Conservation (phyloP, 2,329 filamentous ascomycete genomes). For the Diplocarpon mali region DNA sequence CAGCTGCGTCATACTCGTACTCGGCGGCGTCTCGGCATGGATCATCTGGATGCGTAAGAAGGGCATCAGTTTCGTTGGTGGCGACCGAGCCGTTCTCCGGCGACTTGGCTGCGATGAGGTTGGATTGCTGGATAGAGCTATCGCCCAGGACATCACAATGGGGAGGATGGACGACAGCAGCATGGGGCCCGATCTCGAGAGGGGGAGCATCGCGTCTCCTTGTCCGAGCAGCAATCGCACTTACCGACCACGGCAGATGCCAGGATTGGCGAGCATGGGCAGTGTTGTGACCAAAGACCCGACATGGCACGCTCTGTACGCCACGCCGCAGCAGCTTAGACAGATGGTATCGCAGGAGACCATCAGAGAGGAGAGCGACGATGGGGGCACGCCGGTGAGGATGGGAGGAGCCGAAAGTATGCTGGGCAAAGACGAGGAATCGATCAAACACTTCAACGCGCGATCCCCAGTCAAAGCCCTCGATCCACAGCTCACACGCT, state of each 20-base stretch:
- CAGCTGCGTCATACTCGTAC: neutral
- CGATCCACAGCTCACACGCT: neutral
- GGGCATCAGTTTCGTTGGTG: neutral
- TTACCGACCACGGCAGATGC: neutral
- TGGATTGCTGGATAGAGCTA: slow-evolving; percentile 2
- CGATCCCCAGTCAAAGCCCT: neutral
- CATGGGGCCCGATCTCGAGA: neutral
- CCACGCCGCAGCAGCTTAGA: neutral
- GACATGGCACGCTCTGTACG: slow-evolving; percentile 5
- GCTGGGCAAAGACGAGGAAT: neutral
- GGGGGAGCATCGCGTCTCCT: neutral
- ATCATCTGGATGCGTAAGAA: slow-evolving; percentile 1
- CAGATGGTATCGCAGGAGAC: neutral
- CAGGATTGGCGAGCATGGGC: neutral
- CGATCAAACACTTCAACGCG: neutral
- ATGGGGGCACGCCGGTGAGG: slow-evolving; percentile 1
- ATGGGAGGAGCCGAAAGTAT: neutral
- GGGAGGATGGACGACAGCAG: neutral
- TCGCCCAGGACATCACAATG: neutral
- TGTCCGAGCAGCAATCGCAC: neutral
- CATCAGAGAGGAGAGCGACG: neutral
- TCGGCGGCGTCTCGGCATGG: neutral
- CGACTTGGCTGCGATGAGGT: slow-evolving; percentile 4
- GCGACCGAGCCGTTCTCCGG: neutral
- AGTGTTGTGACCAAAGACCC: neutral